Conservation (phyloP, 2,329 filamentous ascomycete species). For the Aaosphaeria arxii region DNA sequence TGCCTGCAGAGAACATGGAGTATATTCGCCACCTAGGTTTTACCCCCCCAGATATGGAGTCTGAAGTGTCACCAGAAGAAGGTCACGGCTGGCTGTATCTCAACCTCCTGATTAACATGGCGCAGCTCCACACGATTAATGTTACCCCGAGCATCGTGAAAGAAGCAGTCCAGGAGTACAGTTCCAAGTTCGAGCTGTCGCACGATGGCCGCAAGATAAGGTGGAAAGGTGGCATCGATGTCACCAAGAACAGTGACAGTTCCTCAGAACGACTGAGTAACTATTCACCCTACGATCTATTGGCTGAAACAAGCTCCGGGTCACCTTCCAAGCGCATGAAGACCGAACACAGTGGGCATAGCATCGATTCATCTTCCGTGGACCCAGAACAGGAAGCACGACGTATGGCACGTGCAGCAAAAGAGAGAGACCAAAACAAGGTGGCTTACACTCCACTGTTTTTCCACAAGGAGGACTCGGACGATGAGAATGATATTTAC, state of each 20-base stretch:
- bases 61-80: conserved; percentile 53
- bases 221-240: conserved; percentile 69
- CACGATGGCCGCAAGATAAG: conserved; percentile 74
- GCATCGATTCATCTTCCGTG: conserved; percentile 12
- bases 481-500: conserved; percentile 38
- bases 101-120: conserved; percentile 76
- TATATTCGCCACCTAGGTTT: conserved; percentile 75
- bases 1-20: conserved; percentile 73
- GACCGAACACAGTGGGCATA: conserved; percentile 15
- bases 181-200: conserved; percentile 74
- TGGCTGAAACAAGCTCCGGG: conserved; percentile 19
- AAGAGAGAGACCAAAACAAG: conserved; percentile 28
- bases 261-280: conserved; percentile 40
- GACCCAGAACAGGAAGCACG: conserved; percentile 14
- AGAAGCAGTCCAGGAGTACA: conserved; percentile 66
- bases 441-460: conserved; percentile 49
- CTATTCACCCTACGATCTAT: conserved; percentile 48
- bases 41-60: conserved; percentile 55
- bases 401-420: conserved; percentile 14
- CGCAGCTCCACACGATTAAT: conserved; percentile 80
- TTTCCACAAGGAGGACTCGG: conserved; percentile 43
- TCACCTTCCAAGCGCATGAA: conserved; percentile 27
- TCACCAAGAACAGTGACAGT: conserved; percentile 64
- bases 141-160: conserved; percentile 77
- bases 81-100: conserved; percentile 81